Percentiles rank a stretch among this genome's conserved stretches.
phyloP scores from a whole-genome alignment of 305 asterid species.

The Striga hermonthica region DNA sequence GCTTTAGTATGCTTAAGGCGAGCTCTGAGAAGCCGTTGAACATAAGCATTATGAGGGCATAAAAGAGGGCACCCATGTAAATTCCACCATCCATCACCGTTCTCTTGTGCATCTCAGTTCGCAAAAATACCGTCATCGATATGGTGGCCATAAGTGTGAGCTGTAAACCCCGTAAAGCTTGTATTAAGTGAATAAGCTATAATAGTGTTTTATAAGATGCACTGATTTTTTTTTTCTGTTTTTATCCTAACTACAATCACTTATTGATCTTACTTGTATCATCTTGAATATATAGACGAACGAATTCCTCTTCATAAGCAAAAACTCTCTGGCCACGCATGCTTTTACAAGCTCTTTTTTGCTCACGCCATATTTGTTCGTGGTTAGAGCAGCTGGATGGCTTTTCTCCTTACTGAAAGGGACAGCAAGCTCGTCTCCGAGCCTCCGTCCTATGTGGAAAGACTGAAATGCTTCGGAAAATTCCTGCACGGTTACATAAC shows the following conservation, averaged over 20 bases:
- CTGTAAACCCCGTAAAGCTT: conserved; percentile 38
- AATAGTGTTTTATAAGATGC: not conserved
- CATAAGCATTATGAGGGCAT: conserved; percentile 57
- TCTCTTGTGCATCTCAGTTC: conserved; percentile 55
- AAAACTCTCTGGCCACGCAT: conserved; percentile 74
- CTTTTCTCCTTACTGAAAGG: conserved; percentile 76
- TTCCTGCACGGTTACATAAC: conserved; percentile 53
- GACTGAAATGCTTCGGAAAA: conserved; percentile 86
- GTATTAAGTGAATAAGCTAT: not conserved
- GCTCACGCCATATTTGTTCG: conserved; percentile 67
- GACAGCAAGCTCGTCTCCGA: conserved; percentile 76
- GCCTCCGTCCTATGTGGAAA: conserved; percentile 64
- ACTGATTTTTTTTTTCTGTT: too few species aligned
- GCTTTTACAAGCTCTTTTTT: conserved; percentile 83
- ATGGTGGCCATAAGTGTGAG: conserved; percentile 55
- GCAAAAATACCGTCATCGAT: conserved; percentile 64
- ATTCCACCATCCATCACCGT: conserved; percentile 57
- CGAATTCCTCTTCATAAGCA: conserved; percentile 91
- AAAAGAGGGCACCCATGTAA: conserved; percentile 80
- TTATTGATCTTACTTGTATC: conserved; percentile 56
- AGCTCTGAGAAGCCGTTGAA: conserved; percentile 91
- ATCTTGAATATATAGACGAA: conserved; percentile 85
- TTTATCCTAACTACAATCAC: too few species aligned
- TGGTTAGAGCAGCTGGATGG: conserved; percentile 78
- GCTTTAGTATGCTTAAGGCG: conserved; percentile 62